These are phyloP conservation scores for Beauveria bassiana DNA, from an alignment of 2,329 filamentous ascomycete species.

Conservation along the genomic window DNA sequence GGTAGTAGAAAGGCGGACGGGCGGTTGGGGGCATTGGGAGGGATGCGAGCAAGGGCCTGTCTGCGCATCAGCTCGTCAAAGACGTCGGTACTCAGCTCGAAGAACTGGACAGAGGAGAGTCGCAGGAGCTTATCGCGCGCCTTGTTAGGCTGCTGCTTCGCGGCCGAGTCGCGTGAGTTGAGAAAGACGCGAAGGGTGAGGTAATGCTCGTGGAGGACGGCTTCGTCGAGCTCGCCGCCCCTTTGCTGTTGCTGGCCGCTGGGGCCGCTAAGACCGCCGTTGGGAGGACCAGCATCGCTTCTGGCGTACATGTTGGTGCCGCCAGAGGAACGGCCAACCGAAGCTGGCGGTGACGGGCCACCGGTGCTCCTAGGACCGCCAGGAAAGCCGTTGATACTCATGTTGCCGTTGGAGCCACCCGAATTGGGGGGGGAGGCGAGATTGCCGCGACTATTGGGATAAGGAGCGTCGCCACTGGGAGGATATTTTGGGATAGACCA, in stretches of 20 bases:
- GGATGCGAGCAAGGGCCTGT: slow-evolving; percentile 57
- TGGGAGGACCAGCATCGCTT: slow-evolving; percentile 56
- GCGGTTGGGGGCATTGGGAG: slow-evolving; percentile 42
- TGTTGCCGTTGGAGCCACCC: slow-evolving; percentile 47
- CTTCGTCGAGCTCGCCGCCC: slow-evolving; percentile 52
- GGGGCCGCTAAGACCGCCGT: slow-evolving; percentile 19
- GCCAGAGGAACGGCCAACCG: slow-evolving; percentile 76
- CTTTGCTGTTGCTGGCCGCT: slow-evolving; percentile 12
- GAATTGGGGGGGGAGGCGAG: slow-evolving; percentile 65
- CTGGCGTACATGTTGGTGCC: slow-evolving; percentile 63
- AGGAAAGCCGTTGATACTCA: slow-evolving; percentile 55
- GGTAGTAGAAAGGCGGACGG: slow-evolving; percentile 71
- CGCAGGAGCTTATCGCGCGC: slow-evolving; percentile 90
- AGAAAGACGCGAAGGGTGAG: slow-evolving; percentile 70
- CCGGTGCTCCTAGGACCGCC: slow-evolving; percentile 48
- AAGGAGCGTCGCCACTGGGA: slow-evolving; percentile 44
- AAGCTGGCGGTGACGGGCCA: slow-evolving; percentile 78
- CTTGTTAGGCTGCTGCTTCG: slow-evolving; percentile 70
- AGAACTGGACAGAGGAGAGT: slow-evolving; percentile 86
- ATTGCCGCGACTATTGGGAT: slow-evolving; percentile 47
- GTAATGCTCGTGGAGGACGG: slow-evolving; percentile 72
- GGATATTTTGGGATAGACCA: slow-evolving; percentile 69
- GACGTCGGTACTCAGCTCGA: slow-evolving; percentile 95
- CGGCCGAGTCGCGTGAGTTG: slow-evolving; percentile 67
- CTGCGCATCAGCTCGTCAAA: slow-evolving; percentile 89